Conservation (phyloP, 768 basidiomycete species). For the Cystofilobasidium macerans region DNA sequence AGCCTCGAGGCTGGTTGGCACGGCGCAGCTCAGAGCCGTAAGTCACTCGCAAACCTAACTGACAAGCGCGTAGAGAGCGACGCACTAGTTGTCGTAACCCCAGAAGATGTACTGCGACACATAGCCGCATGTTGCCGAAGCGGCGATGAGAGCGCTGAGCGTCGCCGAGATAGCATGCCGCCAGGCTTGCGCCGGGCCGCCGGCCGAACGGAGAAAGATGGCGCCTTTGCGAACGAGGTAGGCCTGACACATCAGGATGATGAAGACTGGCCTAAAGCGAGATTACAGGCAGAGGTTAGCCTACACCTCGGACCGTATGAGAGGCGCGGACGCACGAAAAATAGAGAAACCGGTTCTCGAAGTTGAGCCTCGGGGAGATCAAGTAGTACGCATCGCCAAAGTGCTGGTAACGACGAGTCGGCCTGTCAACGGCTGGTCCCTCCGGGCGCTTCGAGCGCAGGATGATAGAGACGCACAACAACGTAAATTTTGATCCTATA, state of each 20-base stretch:
- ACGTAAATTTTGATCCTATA: not conserved
- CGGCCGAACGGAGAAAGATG: not conserved
- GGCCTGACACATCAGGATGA: not conserved
- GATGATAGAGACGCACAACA: not conserved
- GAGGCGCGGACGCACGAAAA: not conserved
- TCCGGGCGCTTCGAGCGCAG: not conserved
- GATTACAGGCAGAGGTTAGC: not conserved
- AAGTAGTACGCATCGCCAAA: not conserved
- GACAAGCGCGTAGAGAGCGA: not conserved
- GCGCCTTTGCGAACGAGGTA: not conserved
- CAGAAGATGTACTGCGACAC: not conserved
- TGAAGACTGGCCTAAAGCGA: not conserved
- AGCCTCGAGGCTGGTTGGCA: not conserved
- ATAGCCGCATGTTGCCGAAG: not conserved
- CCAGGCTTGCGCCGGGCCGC: not conserved
- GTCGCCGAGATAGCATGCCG: not conserved
- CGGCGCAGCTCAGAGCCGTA: not conserved
- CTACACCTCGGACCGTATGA: not conserved
- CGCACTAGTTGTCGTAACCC: not conserved
- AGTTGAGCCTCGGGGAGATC: not conserved
- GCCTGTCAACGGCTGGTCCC: not conserved
- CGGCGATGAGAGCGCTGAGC: not conserved
- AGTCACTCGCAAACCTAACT: too few relatives aligned
- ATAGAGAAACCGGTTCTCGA: not conserved
- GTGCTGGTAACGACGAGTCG: not conserved